Evolutionary conservation across 495 filamentous ascomycete genomes (phyloP).

Genomic region (Amorphotheca resinae): DNA sequence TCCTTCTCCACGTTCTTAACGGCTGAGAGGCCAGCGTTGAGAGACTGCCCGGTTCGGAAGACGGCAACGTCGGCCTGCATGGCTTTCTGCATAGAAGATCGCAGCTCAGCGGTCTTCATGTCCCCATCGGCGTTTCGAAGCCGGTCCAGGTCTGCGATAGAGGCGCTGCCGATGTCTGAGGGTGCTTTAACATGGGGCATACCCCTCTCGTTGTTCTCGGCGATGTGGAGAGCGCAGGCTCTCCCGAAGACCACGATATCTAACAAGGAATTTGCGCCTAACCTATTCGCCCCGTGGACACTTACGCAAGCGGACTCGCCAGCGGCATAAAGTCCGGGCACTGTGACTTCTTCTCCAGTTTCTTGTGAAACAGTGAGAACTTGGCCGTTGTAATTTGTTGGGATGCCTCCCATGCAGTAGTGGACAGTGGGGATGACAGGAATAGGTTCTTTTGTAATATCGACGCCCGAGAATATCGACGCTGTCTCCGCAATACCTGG

Average conservation of each 20-base stretch:
- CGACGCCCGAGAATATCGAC: slow-evolving; percentile 18
- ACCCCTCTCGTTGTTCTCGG: slow-evolving; percentile 14
- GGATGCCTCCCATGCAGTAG: slow-evolving; percentile 20
- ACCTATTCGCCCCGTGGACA: slow-evolving; percentile 19
- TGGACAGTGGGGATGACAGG: slow-evolving; percentile 19
- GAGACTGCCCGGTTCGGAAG: slow-evolving; percentile 15
- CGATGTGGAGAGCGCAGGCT: slow-evolving; percentile 15
- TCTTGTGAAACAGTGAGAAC: slow-evolving; percentile 11
- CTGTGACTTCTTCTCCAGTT: slow-evolving; percentile 15
- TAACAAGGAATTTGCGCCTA: slow-evolving; percentile 19
- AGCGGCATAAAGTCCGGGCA: slow-evolving; percentile 15
- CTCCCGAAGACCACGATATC: slow-evolving; percentile 21
- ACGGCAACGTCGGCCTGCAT: slow-evolving; percentile 19
- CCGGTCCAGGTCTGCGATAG: slow-evolving; percentile 10
- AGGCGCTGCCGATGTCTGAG: slow-evolving; percentile 10
- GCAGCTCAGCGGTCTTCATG: slow-evolving; percentile 4
- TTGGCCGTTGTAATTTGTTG: slow-evolving; percentile 20
- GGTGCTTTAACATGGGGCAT: slow-evolving; percentile 10
- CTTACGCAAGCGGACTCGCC: slow-evolving; percentile 20
- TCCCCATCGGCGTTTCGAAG: slow-evolving; percentile 13
- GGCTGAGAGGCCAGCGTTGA: slow-evolving; percentile 1
- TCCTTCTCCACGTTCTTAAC: slow-evolving; percentile 11
- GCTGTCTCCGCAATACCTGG: slow-evolving; percentile 20
- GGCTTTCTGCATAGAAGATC: slow-evolving; percentile 19
- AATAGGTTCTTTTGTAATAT: slow-evolving; percentile 20